Evolutionary conservation across 805 yeast species (phyloP).

Genomic region (Zygosaccharomyces kombuchaensis): DNA sequence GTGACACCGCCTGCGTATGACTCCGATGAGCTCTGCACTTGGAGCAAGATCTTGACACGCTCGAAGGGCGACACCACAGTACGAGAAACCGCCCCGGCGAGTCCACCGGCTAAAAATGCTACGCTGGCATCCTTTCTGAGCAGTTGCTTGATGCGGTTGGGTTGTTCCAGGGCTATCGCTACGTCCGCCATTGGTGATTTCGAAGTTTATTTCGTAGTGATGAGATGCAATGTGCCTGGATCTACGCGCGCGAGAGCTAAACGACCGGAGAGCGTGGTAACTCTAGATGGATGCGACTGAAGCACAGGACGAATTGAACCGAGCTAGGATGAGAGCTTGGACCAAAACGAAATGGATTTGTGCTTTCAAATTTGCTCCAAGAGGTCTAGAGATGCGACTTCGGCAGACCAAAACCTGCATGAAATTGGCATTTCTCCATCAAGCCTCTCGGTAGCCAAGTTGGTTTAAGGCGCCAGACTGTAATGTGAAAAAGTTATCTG

Average conservation of each 20-base stretch:
- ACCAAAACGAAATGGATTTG: too few relatives aligned
- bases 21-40: conserved; percentile 59
- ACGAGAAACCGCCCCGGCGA: conserved; percentile 77
- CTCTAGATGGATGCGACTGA: too few relatives aligned
- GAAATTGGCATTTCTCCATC: not conserved
- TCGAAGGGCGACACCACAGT: conserved; percentile 95
- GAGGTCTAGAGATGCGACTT: too few relatives aligned
- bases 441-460: conserved; percentile 35
- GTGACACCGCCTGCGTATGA: conserved; percentile 64
- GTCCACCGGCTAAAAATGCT: conserved; percentile 65
- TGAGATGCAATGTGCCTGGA: not conserved
- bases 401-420: too few relatives aligned
- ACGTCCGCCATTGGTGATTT: conserved; percentile 9
- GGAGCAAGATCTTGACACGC: conserved; percentile 86
- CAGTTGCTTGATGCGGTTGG: conserved; percentile 9
- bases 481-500: conserved; percentile 37
- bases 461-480: conserved; percentile 38
- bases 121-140: conserved; percentile 21
- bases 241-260: too few relatives aligned
- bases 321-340: too few relatives aligned
- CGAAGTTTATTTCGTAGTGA: not conserved
- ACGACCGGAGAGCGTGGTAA: too few relatives aligned
- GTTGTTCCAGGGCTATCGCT: conserved; percentile 5
- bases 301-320: too few relatives aligned
- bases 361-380: too few relatives aligned